A percentile compares a stretch with the other conserved stretches of the same genome.
phyloP scores from a whole-genome alignment of 1,139 yeast genomes.

The Saccharomyces pastorianus region DNA sequence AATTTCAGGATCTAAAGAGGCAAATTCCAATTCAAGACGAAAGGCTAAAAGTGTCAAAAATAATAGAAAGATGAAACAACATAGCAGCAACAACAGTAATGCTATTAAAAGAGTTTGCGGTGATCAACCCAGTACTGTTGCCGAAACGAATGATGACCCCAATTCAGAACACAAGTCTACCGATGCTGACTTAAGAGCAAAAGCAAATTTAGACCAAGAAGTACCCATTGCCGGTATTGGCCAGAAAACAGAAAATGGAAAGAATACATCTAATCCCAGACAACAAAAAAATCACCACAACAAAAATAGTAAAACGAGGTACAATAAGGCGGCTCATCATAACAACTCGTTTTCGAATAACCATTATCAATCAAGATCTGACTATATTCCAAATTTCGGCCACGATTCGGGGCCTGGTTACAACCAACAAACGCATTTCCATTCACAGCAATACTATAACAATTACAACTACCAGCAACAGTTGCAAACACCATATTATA shows the following conservation, averaged over 20 bases:
- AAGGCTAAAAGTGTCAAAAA: constrained; percentile 8
- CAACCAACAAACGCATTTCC: constrained; percentile 6
- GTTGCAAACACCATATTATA: constrained; percentile 11
- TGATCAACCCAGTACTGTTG: not conserved
- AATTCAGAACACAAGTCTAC: not conserved
- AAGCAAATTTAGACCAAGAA: not conserved
- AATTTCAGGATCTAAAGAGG: constrained; percentile 14
- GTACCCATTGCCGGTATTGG: not conserved
- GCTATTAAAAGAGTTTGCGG: not conserved
- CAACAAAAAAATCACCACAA: constrained; percentile 1
- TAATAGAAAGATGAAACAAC: constrained; percentile 6
- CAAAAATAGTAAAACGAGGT: not conserved
- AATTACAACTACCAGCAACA: constrained; percentile 10
- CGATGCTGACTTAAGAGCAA: not conserved
- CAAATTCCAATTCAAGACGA: constrained; percentile 4
- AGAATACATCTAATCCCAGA: constrained; percentile 1
- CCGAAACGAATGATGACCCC: not conserved
- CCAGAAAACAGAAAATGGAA: not conserved
- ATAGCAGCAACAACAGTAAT: constrained; percentile 7
- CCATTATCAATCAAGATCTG: not conserved
- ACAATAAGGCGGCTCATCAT: constrained; percentile 1
- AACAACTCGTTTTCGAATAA: not conserved
- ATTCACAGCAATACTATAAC: constrained; percentile 6
- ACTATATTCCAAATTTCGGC: not conserved
- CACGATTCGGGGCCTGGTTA: not conserved